These are phyloP conservation scores for Tetraselmis chui DNA, from an alignment of 139 green algal species.

Conservation along the genomic window DNA sequence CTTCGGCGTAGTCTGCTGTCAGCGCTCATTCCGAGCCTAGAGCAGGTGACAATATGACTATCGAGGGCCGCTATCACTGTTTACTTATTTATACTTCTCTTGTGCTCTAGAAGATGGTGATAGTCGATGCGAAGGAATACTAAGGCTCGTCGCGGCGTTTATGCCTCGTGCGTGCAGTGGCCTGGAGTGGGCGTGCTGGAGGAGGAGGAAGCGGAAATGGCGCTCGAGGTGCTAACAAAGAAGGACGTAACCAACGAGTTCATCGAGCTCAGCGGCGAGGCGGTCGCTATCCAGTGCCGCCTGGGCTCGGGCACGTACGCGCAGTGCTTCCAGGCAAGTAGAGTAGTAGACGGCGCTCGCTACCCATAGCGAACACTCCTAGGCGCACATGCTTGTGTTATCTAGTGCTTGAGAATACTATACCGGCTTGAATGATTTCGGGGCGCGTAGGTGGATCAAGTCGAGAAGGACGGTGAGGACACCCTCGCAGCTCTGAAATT, in stretches of 20 bases:
- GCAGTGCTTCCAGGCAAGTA: background rate
- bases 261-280: background rate
- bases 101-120: too few species aligned
- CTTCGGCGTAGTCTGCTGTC: background rate
- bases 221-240: background rate
- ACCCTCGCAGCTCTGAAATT: background rate
- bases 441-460: background rate
- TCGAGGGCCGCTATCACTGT: too few species aligned
- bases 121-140: too few species aligned
- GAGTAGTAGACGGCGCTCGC: too few species aligned
- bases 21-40: background rate
- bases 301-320: background rate
- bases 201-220: background rate
- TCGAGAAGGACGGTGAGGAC: background rate
- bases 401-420: too few species aligned
- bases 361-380: too few species aligned
- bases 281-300: background rate
- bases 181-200: background rate
- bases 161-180: too few species aligned
- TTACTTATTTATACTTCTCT: too few species aligned
- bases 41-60: too few species aligned
- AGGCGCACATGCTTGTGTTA: too few species aligned
- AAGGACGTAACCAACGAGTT: background rate
- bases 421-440: too few species aligned
- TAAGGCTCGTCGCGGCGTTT: too few species aligned